Evolutionary conservation across 2,329 filamentous ascomycete genomes (phyloP).

Genomic region (Arthrocladium fulminans): DNA sequence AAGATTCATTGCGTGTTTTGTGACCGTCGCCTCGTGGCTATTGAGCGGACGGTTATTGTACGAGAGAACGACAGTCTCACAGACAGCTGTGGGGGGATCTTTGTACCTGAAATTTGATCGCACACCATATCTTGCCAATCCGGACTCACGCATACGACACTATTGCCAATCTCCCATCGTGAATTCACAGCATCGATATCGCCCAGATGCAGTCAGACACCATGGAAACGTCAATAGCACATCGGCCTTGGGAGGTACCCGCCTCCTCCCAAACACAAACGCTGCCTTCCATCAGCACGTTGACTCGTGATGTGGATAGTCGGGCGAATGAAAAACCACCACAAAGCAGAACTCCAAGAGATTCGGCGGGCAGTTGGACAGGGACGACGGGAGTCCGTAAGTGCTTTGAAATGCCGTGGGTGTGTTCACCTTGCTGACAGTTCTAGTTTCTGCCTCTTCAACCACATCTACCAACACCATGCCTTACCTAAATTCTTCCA

Average conservation of each 20-base stretch:
- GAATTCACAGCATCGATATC: slow-evolving; percentile 6
- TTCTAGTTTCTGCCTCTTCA: slow-evolving; percentile 33
- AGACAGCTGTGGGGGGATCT: neutral
- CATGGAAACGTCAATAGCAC: slow-evolving; percentile 34
- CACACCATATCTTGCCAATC: neutral
- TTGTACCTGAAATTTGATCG: slow-evolving; percentile 5
- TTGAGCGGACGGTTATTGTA: neutral
- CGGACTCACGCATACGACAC: neutral
- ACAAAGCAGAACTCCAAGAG: slow-evolving; percentile 41
- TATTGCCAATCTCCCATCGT: slow-evolving; percentile 2
- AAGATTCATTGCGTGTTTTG: neutral
- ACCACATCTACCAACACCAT: slow-evolving; percentile 41
- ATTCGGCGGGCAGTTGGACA: slow-evolving; percentile 50
- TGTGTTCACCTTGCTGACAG: slow-evolving; percentile 19
- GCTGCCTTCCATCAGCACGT: slow-evolving; percentile 39
- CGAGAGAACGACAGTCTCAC: slow-evolving; percentile 1
- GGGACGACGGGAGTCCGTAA: slow-evolving; percentile 51
- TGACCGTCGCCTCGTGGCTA: neutral
- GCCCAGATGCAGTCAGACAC: slow-evolving; percentile 3
- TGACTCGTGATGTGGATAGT: slow-evolving; percentile 36
- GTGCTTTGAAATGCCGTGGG: slow-evolving; percentile 18
- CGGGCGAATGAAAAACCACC: slow-evolving; percentile 34
- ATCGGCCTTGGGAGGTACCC: slow-evolving; percentile 38
- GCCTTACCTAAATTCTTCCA: slow-evolving; percentile 36
- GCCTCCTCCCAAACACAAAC: slow-evolving; percentile 30